Conservation (phyloP, 768 basidiomycete species). For the Leccinum imitatum region DNA sequence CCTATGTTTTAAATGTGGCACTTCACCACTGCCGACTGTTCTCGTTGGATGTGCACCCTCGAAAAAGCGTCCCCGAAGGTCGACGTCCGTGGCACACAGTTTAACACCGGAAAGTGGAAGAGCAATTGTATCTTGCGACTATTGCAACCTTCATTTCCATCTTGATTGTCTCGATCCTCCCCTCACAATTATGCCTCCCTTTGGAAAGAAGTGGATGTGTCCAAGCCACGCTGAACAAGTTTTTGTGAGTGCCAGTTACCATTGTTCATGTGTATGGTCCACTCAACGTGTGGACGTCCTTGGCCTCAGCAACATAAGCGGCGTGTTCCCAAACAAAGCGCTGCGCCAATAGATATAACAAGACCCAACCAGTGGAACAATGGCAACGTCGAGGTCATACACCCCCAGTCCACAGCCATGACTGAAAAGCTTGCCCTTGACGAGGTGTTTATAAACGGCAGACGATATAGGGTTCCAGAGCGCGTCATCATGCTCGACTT, state of each 20-base stretch:
- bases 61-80: constrained; percentile 54
- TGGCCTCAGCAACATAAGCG: constrained; percentile 66
- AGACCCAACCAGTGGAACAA: constrained; percentile 79
- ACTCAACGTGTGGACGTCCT: constrained; percentile 4
- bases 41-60: constrained; percentile 53
- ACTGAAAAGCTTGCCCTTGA: constrained; percentile 60
- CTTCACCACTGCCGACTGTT: constrained; percentile 65
- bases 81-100: constrained; percentile 39
- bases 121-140: constrained; percentile 90
- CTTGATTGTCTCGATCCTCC: constrained; percentile 96
- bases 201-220: constrained; percentile 97
- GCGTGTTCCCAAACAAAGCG: constrained; percentile 72
- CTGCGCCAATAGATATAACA: constrained; percentile 70
- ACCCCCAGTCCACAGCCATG: constrained; percentile 53
- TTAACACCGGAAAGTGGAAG: constrained; percentile 56
- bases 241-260: constrained; percentile 52
- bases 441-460: constrained; percentile 84
- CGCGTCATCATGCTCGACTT: constrained; percentile 91
- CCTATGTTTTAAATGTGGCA: constrained; percentile 89
- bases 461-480: constrained; percentile 92
- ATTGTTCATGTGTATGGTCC: neutral
- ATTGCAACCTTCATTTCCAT: constrained; percentile 94
- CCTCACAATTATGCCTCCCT: constrained; percentile 77
- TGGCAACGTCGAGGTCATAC: constrained; percentile 87
- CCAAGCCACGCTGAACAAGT: constrained; percentile 93